A percentile compares a stretch with the other conserved stretches of the same genome.
These are phyloP conservation scores for Thielaviopsis punctulata DNA, from an alignment of 2,329 filamentous ascomycete genomes.

Conservation along the genomic window DNA sequence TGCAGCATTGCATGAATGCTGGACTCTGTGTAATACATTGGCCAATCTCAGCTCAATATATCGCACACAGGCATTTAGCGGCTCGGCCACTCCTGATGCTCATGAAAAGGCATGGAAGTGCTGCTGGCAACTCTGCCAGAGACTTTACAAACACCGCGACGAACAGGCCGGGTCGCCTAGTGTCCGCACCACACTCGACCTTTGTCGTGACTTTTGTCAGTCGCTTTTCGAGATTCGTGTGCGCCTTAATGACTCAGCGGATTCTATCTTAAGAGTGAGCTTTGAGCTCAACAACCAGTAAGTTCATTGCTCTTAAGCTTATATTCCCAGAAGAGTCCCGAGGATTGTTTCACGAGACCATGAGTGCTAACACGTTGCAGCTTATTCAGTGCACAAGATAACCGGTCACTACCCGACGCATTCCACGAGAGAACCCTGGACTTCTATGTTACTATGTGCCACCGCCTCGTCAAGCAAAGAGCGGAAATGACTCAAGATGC, in stretches of 20 bases:
- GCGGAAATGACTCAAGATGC: constrained; percentile 64
- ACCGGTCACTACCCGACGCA: constrained; percentile 58
- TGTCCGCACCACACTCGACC: constrained; percentile 55
- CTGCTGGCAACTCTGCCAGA: constrained; percentile 85
- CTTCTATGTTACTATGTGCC: constrained; percentile 86
- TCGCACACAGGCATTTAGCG: constrained; percentile 61
- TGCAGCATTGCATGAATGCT: constrained; percentile 70
- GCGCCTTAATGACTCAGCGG: constrained; percentile 58
- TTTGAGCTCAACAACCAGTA: constrained; percentile 90
- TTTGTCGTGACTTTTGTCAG: constrained; percentile 86
- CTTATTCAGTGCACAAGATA: constrained; percentile 79
- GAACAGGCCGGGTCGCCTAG: constrained; percentile 49
- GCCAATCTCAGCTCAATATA: constrained; percentile 73
- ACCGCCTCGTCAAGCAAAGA: constrained; percentile 89
- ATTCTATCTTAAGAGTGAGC: constrained; percentile 79
- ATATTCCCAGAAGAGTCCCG: background rate
- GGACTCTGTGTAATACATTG: constrained; percentile 84
- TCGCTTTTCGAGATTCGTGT: constrained; percentile 73
- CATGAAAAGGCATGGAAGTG: constrained; percentile 85
- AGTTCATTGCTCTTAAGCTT: constrained; percentile 16
- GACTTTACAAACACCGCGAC: constrained; percentile 66
- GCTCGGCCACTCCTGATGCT: constrained; percentile 53
- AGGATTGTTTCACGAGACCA: constrained; percentile 13
- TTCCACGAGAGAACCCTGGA: constrained; percentile 83
- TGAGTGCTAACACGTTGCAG: constrained; percentile 20